A percentile compares a stretch with the other conserved stretches of the same genome.
Evolutionary conservation across 1,284 basidiomycete genomes (phyloP).

Genomic region (Hypsizygus ulmarius): DNA sequence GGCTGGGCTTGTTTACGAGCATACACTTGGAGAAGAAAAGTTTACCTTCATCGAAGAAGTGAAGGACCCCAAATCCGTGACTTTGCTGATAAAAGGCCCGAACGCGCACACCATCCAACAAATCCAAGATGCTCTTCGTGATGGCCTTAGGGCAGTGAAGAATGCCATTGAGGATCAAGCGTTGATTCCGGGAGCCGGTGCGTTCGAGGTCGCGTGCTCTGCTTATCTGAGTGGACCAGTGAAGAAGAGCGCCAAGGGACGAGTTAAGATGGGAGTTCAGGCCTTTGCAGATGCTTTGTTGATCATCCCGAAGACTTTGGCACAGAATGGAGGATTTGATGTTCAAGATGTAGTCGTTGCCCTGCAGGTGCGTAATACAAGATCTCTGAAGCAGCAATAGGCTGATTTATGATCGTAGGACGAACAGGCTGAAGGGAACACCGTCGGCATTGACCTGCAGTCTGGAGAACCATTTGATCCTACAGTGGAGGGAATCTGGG

Average conservation of each 20-base stretch:
- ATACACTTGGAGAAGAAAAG: constrained; percentile 98
- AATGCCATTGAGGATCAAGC: constrained; percentile 92
- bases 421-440: constrained; percentile 88
- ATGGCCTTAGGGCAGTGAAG: constrained; percentile 95
- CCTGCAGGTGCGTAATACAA: constrained; percentile 61
- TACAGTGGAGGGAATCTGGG: constrained; percentile 94
- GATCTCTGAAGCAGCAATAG: constrained; percentile 8
- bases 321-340: constrained; percentile 95
- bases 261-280: constrained; percentile 95
- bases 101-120: constrained; percentile 96
- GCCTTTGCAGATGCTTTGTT: constrained; percentile 96
- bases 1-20: constrained; percentile 98
- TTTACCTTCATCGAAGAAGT: constrained; percentile 98
- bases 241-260: constrained; percentile 90
- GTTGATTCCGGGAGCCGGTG: constrained; percentile 93
- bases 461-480: constrained; percentile 98
- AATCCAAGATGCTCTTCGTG: constrained; percentile 95
- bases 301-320: constrained; percentile 95
- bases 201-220: constrained; percentile 95
- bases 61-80: constrained; percentile 94
- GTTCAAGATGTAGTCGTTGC: constrained; percentile 94
- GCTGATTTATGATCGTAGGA: constrained; percentile 51
- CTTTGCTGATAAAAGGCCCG: constrained; percentile 97
- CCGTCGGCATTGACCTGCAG: constrained; percentile 89
- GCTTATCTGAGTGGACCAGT: constrained; percentile 77